Evolutionary conservation across 2,329 filamentous ascomycete species (phyloP).

Genomic region (Pestalotiopsis sp.): DNA sequence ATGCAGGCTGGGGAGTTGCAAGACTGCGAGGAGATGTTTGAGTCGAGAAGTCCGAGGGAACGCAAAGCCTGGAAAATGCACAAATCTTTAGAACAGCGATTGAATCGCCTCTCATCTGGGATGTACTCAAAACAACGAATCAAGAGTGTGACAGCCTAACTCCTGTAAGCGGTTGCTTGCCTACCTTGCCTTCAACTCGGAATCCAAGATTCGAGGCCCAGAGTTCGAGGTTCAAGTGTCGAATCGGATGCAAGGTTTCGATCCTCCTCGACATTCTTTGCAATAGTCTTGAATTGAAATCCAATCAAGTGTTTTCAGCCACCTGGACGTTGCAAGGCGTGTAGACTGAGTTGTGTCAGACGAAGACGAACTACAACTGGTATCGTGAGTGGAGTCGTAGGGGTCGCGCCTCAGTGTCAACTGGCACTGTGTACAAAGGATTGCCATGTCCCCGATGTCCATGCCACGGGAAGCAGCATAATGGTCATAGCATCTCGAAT

Average conservation of each 20-base stretch:
- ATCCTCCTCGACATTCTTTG: neutral
- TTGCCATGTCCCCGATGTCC: neutral
- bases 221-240: neutral
- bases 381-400: neutral
- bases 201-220: neutral
- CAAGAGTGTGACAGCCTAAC: neutral
- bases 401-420: neutral
- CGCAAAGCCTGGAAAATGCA: neutral
- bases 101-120: neutral
- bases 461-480: neutral
- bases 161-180: neutral
- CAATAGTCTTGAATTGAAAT: neutral
- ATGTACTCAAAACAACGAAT: neutral
- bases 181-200: neutral
- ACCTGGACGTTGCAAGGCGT: neutral
- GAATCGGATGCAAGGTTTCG: neutral
- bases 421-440: neutral
- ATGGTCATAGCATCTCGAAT: neutral
- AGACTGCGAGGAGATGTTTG: neutral
- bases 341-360: neutral
- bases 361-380: neutral
- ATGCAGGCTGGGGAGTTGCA: neutral
- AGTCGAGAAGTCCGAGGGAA: neutral
- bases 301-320: neutral
- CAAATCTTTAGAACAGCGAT: neutral